These are phyloP conservation scores for Salix purpurea DNA, from an alignment of 345 rosid species.

Conservation along the genomic window DNA sequence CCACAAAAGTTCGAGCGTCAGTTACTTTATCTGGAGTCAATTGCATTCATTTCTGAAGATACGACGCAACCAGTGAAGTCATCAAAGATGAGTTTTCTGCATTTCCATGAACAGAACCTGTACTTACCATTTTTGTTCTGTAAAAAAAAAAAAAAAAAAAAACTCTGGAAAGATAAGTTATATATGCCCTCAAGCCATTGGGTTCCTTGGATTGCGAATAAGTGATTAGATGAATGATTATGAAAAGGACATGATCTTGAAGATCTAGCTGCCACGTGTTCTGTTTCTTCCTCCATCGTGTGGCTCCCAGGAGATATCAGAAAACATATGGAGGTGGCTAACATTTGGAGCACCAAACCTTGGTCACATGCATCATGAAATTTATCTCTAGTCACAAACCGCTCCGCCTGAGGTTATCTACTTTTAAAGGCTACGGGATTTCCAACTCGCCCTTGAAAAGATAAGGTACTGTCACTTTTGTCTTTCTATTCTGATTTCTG, in stretches of 20 bases:
- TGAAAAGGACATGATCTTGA: not conserved
- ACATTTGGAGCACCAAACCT: not conserved
- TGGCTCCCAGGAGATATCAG: not conserved
- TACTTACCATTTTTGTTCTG: too few relatives aligned
- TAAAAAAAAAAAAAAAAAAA: too few relatives aligned
- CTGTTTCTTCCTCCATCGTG: not conserved
- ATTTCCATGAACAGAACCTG: too few relatives aligned
- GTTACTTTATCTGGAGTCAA: not conserved
- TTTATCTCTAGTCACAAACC: not conserved
- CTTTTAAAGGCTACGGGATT: slow-evolving; percentile 13
- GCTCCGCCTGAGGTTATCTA: slow-evolving; percentile 4
- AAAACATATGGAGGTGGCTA: not conserved
- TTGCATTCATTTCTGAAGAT: too few relatives aligned
- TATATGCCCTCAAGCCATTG: not conserved
- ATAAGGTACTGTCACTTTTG: slow-evolving; percentile 17
- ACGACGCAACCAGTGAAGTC: too few relatives aligned
- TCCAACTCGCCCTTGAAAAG: slow-evolving; percentile 11
- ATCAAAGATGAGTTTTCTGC: fast-evolving
- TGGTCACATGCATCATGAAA: slow-evolving; percentile 10
- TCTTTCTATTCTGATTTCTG: not conserved
- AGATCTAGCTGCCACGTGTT: not conserved
- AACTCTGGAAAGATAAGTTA: not conserved
- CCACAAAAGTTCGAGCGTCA: not conserved
- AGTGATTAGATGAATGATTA: not conserved
- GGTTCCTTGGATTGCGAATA: not conserved